Base-by-base conservation (phyloP, 495 filamentous ascomycete species). In the Hyphodiscus hymeniophilus region DNA sequence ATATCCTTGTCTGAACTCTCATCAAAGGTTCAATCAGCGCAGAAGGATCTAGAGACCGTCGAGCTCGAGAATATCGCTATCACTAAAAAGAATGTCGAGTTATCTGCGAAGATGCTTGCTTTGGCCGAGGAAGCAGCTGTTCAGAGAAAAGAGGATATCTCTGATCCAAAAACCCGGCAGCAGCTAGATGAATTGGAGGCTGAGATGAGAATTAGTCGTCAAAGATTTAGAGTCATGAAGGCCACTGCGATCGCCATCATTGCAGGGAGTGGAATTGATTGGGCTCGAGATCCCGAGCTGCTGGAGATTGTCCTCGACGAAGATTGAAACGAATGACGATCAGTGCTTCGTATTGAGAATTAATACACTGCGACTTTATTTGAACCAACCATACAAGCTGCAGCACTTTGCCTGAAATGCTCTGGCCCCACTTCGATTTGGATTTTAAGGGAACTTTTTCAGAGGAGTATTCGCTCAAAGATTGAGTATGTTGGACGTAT, bases 191-290 rank as follows among this genome's bases (percentile, higher is more conserved):
- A 55, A n/a, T 60, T 81, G 10, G 79, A 86, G 46, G 61, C 55
- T 13, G 70, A 82, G 21, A 60, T 81, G 32, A 74, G 70, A 52
- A 64, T 63, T 13, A 77, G 75, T 50, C 75, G 74, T 51, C 75
- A 79, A 36, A 66, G 69, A 55, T 87, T 84, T 82, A 79, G 79
- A 42, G 75, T 79, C 31, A 77, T 91, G 66, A 89, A 90, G 64
- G 82, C 74, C 32, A 74, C 86, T 21, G 72, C 82, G 11, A 83
- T 81, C 45, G 85, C 79, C 3, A 72, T 86, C 31, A 75, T 95
- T 26, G 87, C 82, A 18, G 87, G 83, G 6, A 95, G 89, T 61
- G 89, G 89, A 35, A 66, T 92, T 28, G 77, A 94, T 54, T 95
- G 89, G 89, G 79, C 76, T 17, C 69, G 77, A 38, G 79, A 94